Percentiles rank a stretch among this genome's conserved stretches.
These are phyloP conservation scores for Lentinula guzmanii DNA, from an alignment of 768 basidiomycete species.

Conservation along the genomic window DNA sequence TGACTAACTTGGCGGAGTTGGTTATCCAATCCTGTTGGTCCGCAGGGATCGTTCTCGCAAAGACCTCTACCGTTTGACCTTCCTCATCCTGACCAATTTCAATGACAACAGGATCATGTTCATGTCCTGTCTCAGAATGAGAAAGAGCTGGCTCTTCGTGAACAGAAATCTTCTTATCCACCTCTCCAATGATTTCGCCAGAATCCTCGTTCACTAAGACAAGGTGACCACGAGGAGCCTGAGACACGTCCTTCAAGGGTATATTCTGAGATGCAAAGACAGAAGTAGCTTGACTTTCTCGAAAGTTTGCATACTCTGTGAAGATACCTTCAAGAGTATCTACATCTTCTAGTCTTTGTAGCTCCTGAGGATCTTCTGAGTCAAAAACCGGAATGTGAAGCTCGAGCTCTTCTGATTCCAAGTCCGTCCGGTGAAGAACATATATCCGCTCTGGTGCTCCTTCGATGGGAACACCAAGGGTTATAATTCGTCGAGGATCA, in stretches of 20 bases:
- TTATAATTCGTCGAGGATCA: conserved; percentile 47
- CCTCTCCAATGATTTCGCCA: conserved; percentile 67
- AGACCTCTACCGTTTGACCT: conserved; percentile 42
- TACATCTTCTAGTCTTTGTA: conserved; percentile 43
- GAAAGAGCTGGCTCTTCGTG: conserved; percentile 54
- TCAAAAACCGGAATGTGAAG: conserved; percentile 23
- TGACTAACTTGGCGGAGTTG: conserved; percentile 53
- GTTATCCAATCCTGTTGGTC: conserved; percentile 70
- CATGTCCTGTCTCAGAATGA: conserved; percentile 31
- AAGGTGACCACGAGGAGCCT: conserved; percentile 49
- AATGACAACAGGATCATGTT: conserved; percentile 65
- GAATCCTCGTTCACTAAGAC: conserved; percentile 66
- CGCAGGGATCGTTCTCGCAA: conserved; percentile 56
- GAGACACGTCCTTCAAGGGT: not conserved
- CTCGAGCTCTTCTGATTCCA: conserved; percentile 29
- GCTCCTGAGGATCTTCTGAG: conserved; percentile 14
- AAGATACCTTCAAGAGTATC: conserved; percentile 64
- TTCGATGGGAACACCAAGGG: conserved; percentile 22
- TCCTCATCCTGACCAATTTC: conserved; percentile 52
- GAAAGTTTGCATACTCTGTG: conserved; percentile 54
- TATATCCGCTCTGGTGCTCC: conserved; percentile 32
- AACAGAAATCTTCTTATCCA: conserved; percentile 52
- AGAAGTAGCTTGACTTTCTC: conserved; percentile 12
- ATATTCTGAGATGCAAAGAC: not conserved
- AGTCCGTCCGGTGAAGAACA: conserved; percentile 33